Conservation (phyloP, 1,139 yeast species). For the Yamadazyma diospyri region DNA sequence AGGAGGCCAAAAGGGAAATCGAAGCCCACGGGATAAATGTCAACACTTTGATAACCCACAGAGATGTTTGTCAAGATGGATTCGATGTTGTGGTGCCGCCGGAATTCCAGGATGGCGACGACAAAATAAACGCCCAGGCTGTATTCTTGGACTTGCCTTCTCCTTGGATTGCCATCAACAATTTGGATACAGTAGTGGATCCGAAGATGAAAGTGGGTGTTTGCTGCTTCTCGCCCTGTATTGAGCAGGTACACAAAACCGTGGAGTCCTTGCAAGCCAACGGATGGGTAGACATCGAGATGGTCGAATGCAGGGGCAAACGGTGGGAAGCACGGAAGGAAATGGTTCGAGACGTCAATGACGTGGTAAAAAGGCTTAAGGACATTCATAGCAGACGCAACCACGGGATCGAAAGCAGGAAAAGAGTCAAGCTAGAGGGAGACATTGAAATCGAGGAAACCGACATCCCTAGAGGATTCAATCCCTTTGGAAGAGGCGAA, state of each 20-base stretch:
- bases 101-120: conserved; percentile 20
- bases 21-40: conserved; percentile 60
- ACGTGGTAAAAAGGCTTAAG: conserved; percentile 74
- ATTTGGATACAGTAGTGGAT: conserved; percentile 60
- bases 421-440: conserved; percentile 18
- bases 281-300: conserved; percentile 89
- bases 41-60: conserved; percentile 64
- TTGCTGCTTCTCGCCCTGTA: conserved; percentile 96
- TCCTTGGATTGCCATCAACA: conserved; percentile 95
- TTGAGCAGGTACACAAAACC: conserved; percentile 91
- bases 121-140: conserved; percentile 54
- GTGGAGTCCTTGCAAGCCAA: conserved; percentile 66
- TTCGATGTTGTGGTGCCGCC: conserved; percentile 52
- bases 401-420: conserved; percentile 68
- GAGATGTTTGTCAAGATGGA: conserved; percentile 91
- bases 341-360: conserved; percentile 78
- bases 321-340: conserved; percentile 91
- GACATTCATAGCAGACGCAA: conserved; percentile 76
- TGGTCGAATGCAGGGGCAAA: conserved; percentile 86
- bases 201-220: conserved; percentile 54
- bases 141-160: conserved; percentile 92
- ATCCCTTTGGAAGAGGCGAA: conserved; percentile 86
- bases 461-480: conserved; percentile 31
- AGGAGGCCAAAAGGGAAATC: conserved; percentile 78
- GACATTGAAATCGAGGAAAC: conserved; percentile 10